These are phyloP conservation scores for Euptelea pleiosperma DNA, from an alignment of 164 flowering plant genomes.

Conservation along the genomic window DNA sequence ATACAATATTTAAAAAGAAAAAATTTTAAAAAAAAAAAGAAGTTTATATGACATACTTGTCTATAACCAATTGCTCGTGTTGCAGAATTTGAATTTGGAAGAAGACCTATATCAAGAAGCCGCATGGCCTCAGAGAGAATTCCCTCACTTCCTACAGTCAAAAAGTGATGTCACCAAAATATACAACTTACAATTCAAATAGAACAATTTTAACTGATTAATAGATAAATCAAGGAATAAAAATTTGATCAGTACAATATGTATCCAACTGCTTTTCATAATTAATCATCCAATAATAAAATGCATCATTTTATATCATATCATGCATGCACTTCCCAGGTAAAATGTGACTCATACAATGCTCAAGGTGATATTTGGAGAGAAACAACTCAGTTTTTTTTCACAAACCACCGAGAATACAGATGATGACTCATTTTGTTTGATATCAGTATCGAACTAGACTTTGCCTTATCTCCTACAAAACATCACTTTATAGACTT, in stretches of 20 bases:
- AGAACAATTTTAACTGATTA: not conserved
- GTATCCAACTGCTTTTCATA: not conserved
- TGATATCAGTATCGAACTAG: too few species aligned
- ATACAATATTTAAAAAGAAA: not conserved
- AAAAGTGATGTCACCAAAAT: constrained; percentile 4
- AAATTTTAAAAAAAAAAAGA: not conserved
- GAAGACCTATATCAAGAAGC: constrained; percentile 87
- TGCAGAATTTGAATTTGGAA: constrained; percentile 88
- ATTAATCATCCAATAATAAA: not conserved
- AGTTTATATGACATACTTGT: constrained; percentile 47
- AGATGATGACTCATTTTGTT: too few species aligned
- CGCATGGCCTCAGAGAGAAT: constrained; percentile 69
- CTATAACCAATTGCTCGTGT: constrained; percentile 94
- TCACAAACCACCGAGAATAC: too few species aligned
- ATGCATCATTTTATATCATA: not conserved
- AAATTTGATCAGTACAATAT: not conserved
- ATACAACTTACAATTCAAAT: not conserved
- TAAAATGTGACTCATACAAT: not conserved
- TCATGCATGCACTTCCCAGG: not conserved
- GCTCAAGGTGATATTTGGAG: too few species aligned
- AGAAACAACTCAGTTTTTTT: too few species aligned
- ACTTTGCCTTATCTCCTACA: too few species aligned
- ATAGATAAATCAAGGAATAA: constrained; percentile 2
- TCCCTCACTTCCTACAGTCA: constrained; percentile 57
- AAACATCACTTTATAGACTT: too few species aligned